phyloP scores from a whole-genome alignment of 371 early-diverging fungal genomes.

The Apophysomyces sp. region DNA sequence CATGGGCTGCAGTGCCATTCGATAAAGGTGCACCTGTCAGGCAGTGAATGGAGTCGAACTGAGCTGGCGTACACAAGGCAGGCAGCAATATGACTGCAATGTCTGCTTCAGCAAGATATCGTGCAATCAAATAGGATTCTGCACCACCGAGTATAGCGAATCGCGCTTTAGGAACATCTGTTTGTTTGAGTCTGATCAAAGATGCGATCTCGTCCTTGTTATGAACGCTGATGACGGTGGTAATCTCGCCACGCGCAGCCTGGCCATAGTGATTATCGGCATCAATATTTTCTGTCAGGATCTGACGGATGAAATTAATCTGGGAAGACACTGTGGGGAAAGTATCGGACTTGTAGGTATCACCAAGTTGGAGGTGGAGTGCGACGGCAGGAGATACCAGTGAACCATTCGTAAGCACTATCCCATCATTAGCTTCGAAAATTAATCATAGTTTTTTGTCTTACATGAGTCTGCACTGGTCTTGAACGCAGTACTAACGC shows the following conservation, averaged over 20 bases:
- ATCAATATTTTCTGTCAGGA: slow-evolving; percentile 30
- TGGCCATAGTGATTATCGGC: slow-evolving; percentile 28
- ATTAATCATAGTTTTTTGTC: background rate
- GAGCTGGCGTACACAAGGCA: slow-evolving; percentile 62
- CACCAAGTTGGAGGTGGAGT: slow-evolving; percentile 63
- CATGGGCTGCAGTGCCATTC: slow-evolving; percentile 58
- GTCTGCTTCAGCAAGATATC: slow-evolving; percentile 51
- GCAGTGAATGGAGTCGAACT: slow-evolving; percentile 72
- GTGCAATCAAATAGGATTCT: slow-evolving; percentile 71
- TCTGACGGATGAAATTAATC: slow-evolving; percentile 58
- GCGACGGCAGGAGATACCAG: slow-evolving; percentile 50
- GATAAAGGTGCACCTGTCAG: slow-evolving; percentile 60
- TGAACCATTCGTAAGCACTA: slow-evolving; percentile 24
- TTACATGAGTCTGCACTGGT: slow-evolving; percentile 19
- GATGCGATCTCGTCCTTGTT: slow-evolving; percentile 74
- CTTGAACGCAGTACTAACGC: slow-evolving; percentile 34
- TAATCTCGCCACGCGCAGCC: slow-evolving; percentile 63
- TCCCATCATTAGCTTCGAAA: background rate
- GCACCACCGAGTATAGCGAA: slow-evolving; percentile 63
- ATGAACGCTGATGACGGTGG: slow-evolving; percentile 57
- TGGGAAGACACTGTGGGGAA: slow-evolving; percentile 68
- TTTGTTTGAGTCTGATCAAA: slow-evolving; percentile 58
- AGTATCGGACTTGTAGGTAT: slow-evolving; percentile 37
- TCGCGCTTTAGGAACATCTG: slow-evolving; percentile 26
- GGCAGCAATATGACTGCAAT: slow-evolving; percentile 69